Base-by-base conservation (phyloP, 768 basidiomycete species). In the Calocera viscosa region DNA sequence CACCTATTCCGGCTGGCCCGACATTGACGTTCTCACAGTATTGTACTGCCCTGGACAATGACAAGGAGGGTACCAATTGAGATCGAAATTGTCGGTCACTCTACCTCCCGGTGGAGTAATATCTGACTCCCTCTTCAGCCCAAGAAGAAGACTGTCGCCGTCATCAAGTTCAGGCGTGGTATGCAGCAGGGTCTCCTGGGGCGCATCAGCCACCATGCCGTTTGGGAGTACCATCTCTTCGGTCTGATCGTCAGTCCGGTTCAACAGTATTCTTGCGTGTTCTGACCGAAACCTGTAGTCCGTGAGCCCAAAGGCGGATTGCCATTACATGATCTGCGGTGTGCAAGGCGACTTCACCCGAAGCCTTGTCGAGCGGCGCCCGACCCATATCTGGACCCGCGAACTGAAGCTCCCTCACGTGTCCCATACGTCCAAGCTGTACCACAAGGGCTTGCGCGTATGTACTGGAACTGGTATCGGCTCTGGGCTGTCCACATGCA, bases 401-500 rank as follows among this genome's bases (percentile, higher is more conserved):
- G 82, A 90, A 75, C 77, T 90, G 33, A 91, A 91, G 85, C 87
- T 86, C 69, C 8, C 77, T 66, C 38, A 87, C 70, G 86, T 90
- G 38, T 89, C 88, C 32, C 89, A 91, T 74, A 88, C 89, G 1
- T 90, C 88, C 2, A 84, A 81, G 1, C 77, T 91, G n/a, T 91
- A 90, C 77, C 86, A 81, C 70, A 84, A 87, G 66, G 89, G 89
- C 22, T 87, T 91, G 71, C 86, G 89, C 69, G 83, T 91, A 53
- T 90, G 89, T 75, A 91, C 89, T 0, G 89, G 89, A 39, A 90
- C 89, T 12, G 89, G 89, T 68, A 84, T 91, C 69, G 89, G 89
- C 28, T 86, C 89, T 41, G 88, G 87, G 1, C 81, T 91, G 41
- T 85, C 88, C 22, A 90, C 89, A 22, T 86, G 87, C 72, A 78